Percentiles rank a stretch among this genome's conserved stretches.
Evolutionary conservation across 2,329 filamentous ascomycete genomes (phyloP).

Genomic region (Cercospora brassicicola): DNA sequence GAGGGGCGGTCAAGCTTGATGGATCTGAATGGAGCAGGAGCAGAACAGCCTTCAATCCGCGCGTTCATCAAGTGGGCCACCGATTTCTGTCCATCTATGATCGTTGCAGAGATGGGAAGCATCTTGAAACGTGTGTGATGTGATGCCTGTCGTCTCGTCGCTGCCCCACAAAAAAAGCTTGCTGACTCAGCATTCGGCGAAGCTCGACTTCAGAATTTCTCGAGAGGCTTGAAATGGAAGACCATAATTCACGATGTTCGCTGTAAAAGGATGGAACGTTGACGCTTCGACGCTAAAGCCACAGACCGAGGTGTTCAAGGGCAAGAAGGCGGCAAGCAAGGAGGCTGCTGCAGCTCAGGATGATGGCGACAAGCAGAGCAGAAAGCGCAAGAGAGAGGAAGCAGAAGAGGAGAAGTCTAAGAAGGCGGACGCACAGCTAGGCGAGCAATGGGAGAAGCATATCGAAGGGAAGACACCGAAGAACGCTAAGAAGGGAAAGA

Average conservation of each 20-base stretch:
- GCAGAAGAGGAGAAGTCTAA: conserved; percentile 55
- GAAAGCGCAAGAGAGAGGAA: conserved; percentile 37
- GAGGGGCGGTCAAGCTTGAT: conserved; percentile 1
- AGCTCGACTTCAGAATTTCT: conserved; percentile 14
- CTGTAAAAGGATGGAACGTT: conserved; percentile 89
- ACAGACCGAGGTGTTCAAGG: conserved; percentile 55
- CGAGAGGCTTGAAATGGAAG: not conserved
- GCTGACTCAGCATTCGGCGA: not conserved
- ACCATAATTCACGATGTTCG: conserved; percentile 67
- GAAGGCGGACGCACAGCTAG: conserved; percentile 60
- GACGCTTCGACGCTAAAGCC: conserved; percentile 69
- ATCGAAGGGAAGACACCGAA: conserved; percentile 64
- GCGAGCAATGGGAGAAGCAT: conserved; percentile 74
- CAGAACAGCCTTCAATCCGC: not conserved
- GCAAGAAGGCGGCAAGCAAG: conserved; percentile 13
- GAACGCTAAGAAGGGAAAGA: conserved; percentile 34
- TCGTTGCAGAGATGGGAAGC: not conserved
- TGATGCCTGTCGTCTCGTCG: not conserved
- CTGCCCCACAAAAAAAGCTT: not conserved
- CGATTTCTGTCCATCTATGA: not conserved
- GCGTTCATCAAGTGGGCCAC: conserved; percentile 10
- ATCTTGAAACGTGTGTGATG: not conserved
- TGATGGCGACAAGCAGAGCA: conserved; percentile 56
- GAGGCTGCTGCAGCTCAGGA: conserved; percentile 36
- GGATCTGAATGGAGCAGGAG: not conserved